Evolutionary conservation across 2,329 filamentous ascomycete species (phyloP).

Genomic region (Cladosporium sp.): DNA sequence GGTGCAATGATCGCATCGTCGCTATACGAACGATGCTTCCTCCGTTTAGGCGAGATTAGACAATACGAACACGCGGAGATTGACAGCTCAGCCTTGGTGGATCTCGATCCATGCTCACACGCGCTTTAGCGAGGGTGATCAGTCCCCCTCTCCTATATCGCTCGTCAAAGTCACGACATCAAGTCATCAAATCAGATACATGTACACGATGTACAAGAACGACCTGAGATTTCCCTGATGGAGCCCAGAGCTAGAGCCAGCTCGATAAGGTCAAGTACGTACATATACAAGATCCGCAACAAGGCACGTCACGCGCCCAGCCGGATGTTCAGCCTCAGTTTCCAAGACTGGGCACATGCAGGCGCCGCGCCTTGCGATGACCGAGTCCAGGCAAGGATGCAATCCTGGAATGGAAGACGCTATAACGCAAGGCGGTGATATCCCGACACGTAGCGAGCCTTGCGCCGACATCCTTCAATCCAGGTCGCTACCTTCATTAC

Average conservation of each 20-base stretch:
- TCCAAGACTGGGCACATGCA: slow-evolving; percentile 6
- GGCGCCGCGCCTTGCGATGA: not conserved
- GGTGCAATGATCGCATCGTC: not conserved
- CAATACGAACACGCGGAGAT: not conserved
- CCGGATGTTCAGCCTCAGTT: slow-evolving; percentile 6
- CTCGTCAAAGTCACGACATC: not conserved
- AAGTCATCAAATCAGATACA: not conserved
- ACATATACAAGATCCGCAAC: not conserved
- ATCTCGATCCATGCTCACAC: not conserved
- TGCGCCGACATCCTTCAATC: not conserved
- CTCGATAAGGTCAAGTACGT: not conserved
- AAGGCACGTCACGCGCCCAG: not conserved
- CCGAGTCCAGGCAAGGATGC: not conserved
- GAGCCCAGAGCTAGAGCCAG: not conserved
- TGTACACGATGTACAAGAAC: not conserved
- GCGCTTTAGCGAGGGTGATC: not conserved
- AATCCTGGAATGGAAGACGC: not conserved
- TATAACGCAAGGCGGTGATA: slow-evolving; percentile 1
- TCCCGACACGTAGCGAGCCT: not conserved
- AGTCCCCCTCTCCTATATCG: not conserved
- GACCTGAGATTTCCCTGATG: not conserved
- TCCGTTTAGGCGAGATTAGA: not conserved
- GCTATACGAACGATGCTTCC: not conserved
- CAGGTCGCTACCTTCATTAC: not conserved
- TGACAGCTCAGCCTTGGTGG: not conserved